A percentile compares a stretch with the other conserved stretches of the same genome.
phyloP scores from a whole-genome alignment of 345 rosid genomes.

The Eucalyptus regnans region DNA sequence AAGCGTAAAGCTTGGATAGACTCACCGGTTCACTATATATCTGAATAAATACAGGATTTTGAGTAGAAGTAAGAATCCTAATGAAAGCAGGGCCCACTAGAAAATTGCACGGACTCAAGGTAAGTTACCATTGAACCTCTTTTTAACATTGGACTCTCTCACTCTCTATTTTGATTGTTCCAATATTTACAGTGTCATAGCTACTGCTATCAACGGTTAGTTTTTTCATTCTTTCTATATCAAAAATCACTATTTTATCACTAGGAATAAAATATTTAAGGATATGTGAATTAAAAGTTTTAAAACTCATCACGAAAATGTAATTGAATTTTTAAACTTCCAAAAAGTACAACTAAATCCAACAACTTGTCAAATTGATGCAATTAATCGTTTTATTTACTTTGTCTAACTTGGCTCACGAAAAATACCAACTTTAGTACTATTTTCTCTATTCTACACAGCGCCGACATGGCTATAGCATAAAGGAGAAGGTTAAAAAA shows the following conservation, averaged over 20 bases:
- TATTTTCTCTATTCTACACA: background rate
- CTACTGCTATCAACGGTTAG: background rate
- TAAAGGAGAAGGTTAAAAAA: background rate
- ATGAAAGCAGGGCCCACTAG: background rate
- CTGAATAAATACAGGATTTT: background rate
- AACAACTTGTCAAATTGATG: background rate
- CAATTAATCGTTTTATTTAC: background rate
- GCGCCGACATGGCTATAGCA: background rate
- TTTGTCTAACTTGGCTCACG: background rate
- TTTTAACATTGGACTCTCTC: background rate
- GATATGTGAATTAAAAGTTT: background rate
- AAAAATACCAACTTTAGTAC: too few relatives aligned
- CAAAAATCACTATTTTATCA: background rate
- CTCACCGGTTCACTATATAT: background rate
- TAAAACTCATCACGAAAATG: background rate
- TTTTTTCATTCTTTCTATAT: background rate
- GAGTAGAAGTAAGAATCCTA: background rate
- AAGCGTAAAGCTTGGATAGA: background rate
- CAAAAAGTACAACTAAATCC: too few relatives aligned
- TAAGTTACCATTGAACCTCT: background rate
- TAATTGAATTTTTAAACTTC: too few relatives aligned
- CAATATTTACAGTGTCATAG: background rate
- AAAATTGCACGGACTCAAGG: background rate
- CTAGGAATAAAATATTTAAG: background rate
- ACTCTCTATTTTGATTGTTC: background rate